Evolutionary conservation across 352 stramenopile species (phyloP).

Genomic region (Phytophthora rubi): DNA sequence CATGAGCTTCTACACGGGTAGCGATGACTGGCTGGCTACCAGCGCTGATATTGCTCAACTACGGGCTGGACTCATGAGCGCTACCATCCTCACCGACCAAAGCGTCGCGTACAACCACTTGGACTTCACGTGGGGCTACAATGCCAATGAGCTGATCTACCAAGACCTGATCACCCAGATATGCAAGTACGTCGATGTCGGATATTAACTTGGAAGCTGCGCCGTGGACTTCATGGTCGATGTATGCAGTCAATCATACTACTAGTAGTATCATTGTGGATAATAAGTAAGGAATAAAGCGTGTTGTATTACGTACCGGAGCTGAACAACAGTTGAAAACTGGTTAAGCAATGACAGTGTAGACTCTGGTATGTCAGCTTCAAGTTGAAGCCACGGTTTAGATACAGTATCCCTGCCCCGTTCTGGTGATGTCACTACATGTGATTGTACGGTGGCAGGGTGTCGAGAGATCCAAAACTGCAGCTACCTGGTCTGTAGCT

Average conservation of each 20-base stretch:
- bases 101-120: constrained; percentile 66
- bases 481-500: constrained; percentile 57
- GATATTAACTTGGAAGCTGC: constrained; percentile 38
- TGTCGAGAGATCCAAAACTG: constrained; percentile 46
- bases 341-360: background rate
- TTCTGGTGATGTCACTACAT: constrained; percentile 6
- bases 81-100: constrained; percentile 60
- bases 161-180: constrained; percentile 62
- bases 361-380: too few relatives aligned
- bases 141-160: constrained; percentile 63
- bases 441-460: constrained; percentile 36
- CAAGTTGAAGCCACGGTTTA: background rate
- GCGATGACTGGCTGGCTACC: constrained; percentile 60
- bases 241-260: background rate
- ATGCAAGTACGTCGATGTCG: constrained; percentile 54
- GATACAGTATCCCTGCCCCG: background rate
- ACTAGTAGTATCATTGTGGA: background rate
- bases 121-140: constrained; percentile 77
- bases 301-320: background rate
- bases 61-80: constrained; percentile 42
- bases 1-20: constrained; percentile 55
- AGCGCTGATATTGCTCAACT: constrained; percentile 54
- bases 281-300: background rate
- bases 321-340: background rate
- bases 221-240: background rate